A percentile compares a stretch with the other conserved stretches of the same genome.
These are phyloP conservation scores for Penicillium mononematosum DNA, from an alignment of 495 filamentous ascomycete species.

Conservation along the genomic window DNA sequence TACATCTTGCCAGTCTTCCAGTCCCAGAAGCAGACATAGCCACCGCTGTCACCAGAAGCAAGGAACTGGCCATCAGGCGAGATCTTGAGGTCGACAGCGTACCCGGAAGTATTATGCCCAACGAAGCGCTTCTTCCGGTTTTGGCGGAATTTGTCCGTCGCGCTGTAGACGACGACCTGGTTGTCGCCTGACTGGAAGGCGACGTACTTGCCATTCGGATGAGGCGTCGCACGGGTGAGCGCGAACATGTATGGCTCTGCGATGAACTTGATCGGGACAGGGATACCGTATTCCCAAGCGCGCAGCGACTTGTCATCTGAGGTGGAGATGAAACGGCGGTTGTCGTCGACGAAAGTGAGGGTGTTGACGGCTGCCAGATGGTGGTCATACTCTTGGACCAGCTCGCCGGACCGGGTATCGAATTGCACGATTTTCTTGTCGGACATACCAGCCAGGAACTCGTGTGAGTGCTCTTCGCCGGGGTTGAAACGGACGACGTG, in stretches of 20 bases:
- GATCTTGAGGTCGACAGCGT: conserved; percentile 84
- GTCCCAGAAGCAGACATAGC: conserved; percentile 95
- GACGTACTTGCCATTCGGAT: conserved; percentile 89
- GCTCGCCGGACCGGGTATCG: conserved; percentile 78
- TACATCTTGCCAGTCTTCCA: conserved; percentile 99
- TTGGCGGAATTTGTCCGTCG: conserved; percentile 91
- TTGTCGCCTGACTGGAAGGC: conserved; percentile 92
- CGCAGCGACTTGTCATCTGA: conserved; percentile 94
- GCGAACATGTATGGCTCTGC: conserved; percentile 97
- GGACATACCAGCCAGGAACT: conserved; percentile 94
- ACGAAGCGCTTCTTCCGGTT: conserved; percentile 96
- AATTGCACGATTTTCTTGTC: conserved; percentile 99
- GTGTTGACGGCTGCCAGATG: conserved; percentile 97
- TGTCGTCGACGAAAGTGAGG: conserved; percentile 92
- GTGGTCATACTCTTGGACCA: conserved; percentile 97
- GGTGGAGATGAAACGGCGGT: conserved; percentile 94
- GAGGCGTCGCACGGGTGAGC: conserved; percentile 74
- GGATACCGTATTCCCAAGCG: conserved; percentile 97
- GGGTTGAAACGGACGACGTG: conserved; percentile 96
- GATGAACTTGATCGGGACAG: conserved; percentile 84
- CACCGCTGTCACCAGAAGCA: conserved; percentile 76
- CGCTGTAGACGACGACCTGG: conserved; percentile 92
- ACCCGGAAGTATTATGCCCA: conserved; percentile 93
- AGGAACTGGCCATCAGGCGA: conserved; percentile 90
- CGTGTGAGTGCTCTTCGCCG: conserved; percentile 66